These are phyloP conservation scores for Teratosphaeria pseudoeucalypti DNA, from an alignment of 2,329 filamentous ascomycete genomes.

Conservation along the genomic window DNA sequence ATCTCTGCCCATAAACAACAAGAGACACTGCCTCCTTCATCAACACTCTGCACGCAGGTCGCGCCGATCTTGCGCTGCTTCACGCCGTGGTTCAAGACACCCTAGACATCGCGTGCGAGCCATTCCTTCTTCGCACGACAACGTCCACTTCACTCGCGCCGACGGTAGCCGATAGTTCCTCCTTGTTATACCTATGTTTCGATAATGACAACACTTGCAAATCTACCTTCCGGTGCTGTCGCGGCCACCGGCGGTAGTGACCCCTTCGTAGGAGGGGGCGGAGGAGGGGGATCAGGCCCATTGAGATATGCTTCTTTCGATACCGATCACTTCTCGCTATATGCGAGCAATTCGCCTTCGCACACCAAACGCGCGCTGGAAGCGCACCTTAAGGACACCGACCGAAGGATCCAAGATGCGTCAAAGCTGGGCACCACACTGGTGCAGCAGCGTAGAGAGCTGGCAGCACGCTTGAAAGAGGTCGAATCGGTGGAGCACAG, in stretches of 20 bases:
- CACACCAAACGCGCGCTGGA: slow-evolving; percentile 83
- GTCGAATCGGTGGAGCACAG: slow-evolving; percentile 61
- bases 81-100: neutral
- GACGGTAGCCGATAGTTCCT: neutral
- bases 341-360: slow-evolving; percentile 65
- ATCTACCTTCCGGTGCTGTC: slow-evolving; percentile 31
- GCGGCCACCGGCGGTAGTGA: slow-evolving; percentile 29
- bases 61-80: neutral
- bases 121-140: neutral
- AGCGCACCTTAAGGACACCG: slow-evolving; percentile 85
- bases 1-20: neutral
- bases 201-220: slow-evolving; percentile 33
- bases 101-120: neutral
- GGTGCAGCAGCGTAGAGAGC: slow-evolving; percentile 73
- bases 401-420: slow-evolving; percentile 81
- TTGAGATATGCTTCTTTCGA: slow-evolving; percentile 79
- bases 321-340: slow-evolving; percentile 61
- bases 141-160: neutral
- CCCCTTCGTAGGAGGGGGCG: slow-evolving; percentile 35
- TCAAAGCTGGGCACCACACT: slow-evolving; percentile 80
- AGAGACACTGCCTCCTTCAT: neutral
- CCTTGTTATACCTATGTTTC: neutral
- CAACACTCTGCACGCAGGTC: neutral
- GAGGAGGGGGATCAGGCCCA: slow-evolving; percentile 16
- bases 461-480: slow-evolving; percentile 72